Base-by-base conservation (phyloP, 2,329 filamentous ascomycete genomes). In the Neonectria coccinea region DNA sequence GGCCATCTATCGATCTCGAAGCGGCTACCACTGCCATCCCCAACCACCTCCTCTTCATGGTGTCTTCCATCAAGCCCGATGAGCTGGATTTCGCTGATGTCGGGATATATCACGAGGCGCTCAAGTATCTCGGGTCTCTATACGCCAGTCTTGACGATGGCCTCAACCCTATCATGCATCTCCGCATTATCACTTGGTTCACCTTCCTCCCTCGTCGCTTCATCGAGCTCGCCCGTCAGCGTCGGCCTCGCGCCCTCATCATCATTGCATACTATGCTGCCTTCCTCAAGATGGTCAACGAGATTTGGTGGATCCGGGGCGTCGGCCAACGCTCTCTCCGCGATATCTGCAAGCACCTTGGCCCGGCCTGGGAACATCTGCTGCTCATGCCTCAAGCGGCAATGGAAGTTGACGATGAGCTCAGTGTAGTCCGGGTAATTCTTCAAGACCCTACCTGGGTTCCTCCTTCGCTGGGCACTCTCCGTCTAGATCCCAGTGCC, bases 131-230 rank as follows among this genome's bases (percentile, higher is more conserved):
- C 2, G 86, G 85, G 31, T 82, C 84, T 1, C 78, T 88, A 1
- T 88, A 87, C 64, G 74, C 77, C 56, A 81, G 86, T 66, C 74
- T 88, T n/a, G 71, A 66, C 11, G 67, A 79, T 16, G 84, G 84
- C 5, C 79, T 85, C 45, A 78, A 78, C 39, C 76, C 80, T 18
- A 74, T 83, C 27, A 78, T 87, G 69, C 75, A 79, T 62, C 74
- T 88, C 14, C 82, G 86, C 57, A 79, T 85, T 71, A 81, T 85
- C 64, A 86, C 84, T 10, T 86, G 83, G 77, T 82, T 85, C 59
- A 88, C 84, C 2, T 87, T 84, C 56, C 65, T 86, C 20, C 82
- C 84, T 6, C 71, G 72, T 0, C 65, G 66, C 5, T 85, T 87
- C 58, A 73, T 86, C 58, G 76, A 81, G 2, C 75, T 86, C 7